These are phyloP conservation scores for Tylopilus plumbeoviolaceoides DNA, from an alignment of 768 basidiomycete species.

Conservation along the genomic window DNA sequence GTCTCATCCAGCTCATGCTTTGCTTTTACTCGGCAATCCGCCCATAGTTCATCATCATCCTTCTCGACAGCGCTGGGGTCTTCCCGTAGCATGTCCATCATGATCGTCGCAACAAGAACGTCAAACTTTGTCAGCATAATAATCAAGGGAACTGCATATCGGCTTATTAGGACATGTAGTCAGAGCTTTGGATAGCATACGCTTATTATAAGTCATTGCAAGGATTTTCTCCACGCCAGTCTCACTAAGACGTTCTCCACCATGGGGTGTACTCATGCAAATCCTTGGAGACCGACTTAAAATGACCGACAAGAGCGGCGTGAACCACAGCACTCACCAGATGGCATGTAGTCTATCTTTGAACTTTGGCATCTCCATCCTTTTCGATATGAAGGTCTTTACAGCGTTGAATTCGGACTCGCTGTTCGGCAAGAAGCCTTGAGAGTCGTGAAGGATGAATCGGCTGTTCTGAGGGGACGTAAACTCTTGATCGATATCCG, in stretches of 20 bases:
- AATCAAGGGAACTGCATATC: conserved; percentile 1
- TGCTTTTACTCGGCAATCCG: not conserved
- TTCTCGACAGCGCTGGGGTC: not conserved
- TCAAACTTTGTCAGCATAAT: conserved; percentile 7
- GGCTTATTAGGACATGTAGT: not conserved
- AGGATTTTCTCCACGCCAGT: conserved; percentile 8
- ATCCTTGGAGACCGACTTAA: not conserved
- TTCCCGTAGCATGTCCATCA: no score
- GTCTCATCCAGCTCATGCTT: not conserved
- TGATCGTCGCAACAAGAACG: not conserved
- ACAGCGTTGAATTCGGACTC: conserved; percentile 4
- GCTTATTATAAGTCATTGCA: conserved; percentile 3
- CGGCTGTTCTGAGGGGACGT: not conserved
- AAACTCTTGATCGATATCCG: not conserved
- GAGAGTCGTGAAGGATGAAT: conserved; percentile 6
- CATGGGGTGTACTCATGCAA: conserved; percentile 4
- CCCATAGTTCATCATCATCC: not conserved
- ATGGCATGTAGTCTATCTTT: not conserved
- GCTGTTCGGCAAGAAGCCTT: conserved; percentile 3
- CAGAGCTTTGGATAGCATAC: not conserved
- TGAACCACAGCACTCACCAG: not conserved
- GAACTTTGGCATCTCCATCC: not conserved
- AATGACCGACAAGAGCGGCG: no score
- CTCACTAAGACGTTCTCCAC: conserved; percentile 5
- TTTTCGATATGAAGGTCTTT: not conserved